These are phyloP conservation scores for Rhodotorula diobovata DNA, from an alignment of 768 basidiomycete genomes.

Conservation along the genomic window DNA sequence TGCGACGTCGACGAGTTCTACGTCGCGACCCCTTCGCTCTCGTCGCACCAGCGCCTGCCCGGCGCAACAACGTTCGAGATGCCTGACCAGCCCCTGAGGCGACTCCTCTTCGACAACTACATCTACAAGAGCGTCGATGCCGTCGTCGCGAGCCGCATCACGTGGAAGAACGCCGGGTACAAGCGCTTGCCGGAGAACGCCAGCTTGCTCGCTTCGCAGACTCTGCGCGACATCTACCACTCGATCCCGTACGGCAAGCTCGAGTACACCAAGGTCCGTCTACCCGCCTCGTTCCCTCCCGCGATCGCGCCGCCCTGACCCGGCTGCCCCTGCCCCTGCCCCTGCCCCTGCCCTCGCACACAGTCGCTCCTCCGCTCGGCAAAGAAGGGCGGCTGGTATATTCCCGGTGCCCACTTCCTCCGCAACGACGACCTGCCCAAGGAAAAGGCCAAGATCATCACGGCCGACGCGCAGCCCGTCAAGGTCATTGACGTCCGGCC, in stretches of 20 bases:
- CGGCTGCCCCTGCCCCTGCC: neutral
- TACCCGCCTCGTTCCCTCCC: neutral
- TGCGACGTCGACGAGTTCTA: slow-evolving; percentile 30
- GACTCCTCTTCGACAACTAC: slow-evolving; percentile 1
- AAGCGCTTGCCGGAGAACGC: neutral
- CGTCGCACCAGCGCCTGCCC: neutral
- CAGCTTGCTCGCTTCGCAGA: slow-evolving; percentile 1
- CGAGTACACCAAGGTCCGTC: slow-evolving; percentile 1
- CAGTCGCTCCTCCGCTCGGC: slow-evolving; percentile 9
- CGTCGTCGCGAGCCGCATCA: neutral
- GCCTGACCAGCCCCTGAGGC: neutral
- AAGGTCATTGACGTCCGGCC: neutral
- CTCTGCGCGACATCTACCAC: slow-evolving; percentile 5
- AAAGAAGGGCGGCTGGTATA: neutral
- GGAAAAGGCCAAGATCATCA: neutral
- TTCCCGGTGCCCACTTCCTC: slow-evolving; percentile 11
- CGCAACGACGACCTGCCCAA: neutral
- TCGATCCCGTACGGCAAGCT: neutral
- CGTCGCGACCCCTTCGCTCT: slow-evolving; percentile 8
- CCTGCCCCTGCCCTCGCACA: neutral
- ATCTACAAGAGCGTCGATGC: slow-evolving; percentile 1
- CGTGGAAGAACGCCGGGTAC: slow-evolving; percentile 6
- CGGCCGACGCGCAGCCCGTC: neutral
- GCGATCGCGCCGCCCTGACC: neutral
- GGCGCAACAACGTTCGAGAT: neutral